Conservation (phyloP, 441 rosid genomes). For the Brassica hybrid region DNA sequence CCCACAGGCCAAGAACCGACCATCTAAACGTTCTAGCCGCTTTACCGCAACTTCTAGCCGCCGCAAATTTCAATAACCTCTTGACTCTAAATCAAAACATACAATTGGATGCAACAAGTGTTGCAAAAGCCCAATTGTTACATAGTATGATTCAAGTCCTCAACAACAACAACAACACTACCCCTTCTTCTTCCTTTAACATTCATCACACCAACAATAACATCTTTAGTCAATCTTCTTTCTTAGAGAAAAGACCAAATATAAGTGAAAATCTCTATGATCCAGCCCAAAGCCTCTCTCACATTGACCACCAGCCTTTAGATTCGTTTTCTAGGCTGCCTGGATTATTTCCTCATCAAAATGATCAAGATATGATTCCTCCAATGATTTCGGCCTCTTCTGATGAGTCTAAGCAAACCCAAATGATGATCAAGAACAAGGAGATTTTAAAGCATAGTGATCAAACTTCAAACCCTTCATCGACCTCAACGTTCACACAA, state of each 20-base stretch:
- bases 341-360: constrained; percentile 21
- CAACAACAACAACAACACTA: constrained; percentile 27
- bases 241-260: constrained; percentile 36
- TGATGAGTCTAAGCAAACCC: constrained; percentile 40
- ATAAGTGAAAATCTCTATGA: constrained; percentile 30
- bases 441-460: constrained; percentile 36
- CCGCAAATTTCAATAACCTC: constrained; percentile 48
- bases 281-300: constrained; percentile 40
- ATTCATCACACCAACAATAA: constrained; percentile 23
- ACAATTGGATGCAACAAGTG: constrained; percentile 57
- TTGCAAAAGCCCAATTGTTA: constrained; percentile 60
- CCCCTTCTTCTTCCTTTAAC: constrained; percentile 39
- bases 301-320: constrained; percentile 35
- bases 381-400: constrained; percentile 49
- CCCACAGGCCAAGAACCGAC: constrained; percentile 70
- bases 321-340: constrained; percentile 27
- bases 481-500: constrained; percentile 47
- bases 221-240: constrained; percentile 36
- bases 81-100: constrained; percentile 39
- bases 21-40: constrained; percentile 50
- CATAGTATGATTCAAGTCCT: constrained; percentile 56
- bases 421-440: constrained; percentile 34
- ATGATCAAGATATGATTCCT: constrained; percentile 48
- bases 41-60: constrained; percentile 55
- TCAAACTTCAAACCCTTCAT: constrained; percentile 42